Percentiles rank a stretch among this genome's conserved stretches.
phyloP scores from a whole-genome alignment of 2,329 filamentous ascomycete species.

The Colletotrichum navitas region DNA sequence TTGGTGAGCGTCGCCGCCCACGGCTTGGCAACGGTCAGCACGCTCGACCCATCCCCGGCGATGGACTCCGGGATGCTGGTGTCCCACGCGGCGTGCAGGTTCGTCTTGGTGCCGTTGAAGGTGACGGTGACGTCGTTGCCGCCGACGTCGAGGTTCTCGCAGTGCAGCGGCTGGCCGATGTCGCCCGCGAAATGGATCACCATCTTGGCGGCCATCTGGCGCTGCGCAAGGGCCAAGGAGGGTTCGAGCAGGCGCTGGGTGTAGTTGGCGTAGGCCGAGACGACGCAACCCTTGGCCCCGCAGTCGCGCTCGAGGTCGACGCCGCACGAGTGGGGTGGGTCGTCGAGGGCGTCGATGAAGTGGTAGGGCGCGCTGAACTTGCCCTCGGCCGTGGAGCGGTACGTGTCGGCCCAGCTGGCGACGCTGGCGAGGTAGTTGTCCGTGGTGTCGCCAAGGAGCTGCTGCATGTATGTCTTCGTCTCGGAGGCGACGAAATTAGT shows the following conservation, averaged over 20 bases:
- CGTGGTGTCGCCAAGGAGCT: slow-evolving; percentile 56
- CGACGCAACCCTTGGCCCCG: slow-evolving; percentile 41
- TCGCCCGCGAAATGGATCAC: slow-evolving; percentile 43
- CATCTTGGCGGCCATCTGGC: slow-evolving; percentile 43
- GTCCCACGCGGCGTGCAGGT: slow-evolving; percentile 74
- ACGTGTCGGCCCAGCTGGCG: slow-evolving; percentile 50
- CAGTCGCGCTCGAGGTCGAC: slow-evolving; percentile 43
- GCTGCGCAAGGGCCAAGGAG: slow-evolving; percentile 52
- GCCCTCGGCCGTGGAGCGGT: slow-evolving; percentile 43
- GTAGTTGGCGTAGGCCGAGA: slow-evolving; percentile 44
- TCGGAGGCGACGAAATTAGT: slow-evolving; percentile 59
- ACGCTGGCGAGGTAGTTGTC: slow-evolving; percentile 62
- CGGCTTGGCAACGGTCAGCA: slow-evolving; percentile 51
- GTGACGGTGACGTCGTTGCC: slow-evolving; percentile 59
- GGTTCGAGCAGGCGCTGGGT: slow-evolving; percentile 54
- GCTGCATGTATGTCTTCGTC: slow-evolving; percentile 47
- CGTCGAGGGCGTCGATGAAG: slow-evolving; percentile 42
- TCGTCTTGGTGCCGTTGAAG: slow-evolving; percentile 64
- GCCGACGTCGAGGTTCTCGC: slow-evolving; percentile 41
- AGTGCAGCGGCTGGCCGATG: slow-evolving; percentile 43
- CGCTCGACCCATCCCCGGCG: slow-evolving; percentile 56
- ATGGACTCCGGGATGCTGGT: slow-evolving; percentile 65
- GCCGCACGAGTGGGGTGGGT: slow-evolving; percentile 41
- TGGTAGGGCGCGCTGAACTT: slow-evolving; percentile 43
- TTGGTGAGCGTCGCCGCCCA: slow-evolving; percentile 53